Evolutionary conservation across 352 stramenopile genomes (phyloP), one percentile per base, ranked within the genome.

Genomic region (Phytophthora sansomeana): DNA sequence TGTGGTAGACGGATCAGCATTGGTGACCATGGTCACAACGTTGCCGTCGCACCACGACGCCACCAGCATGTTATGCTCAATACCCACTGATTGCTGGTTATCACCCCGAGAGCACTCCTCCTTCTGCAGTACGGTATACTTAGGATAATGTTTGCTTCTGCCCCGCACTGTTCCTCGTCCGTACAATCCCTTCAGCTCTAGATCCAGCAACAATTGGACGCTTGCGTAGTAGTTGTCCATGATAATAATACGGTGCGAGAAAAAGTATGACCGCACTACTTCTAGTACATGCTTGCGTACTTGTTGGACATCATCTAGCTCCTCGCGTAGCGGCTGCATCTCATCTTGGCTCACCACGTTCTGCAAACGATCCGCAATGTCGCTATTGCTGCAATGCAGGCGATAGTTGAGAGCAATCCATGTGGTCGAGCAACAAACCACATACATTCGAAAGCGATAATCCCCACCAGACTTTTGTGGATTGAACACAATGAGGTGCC

Each of bases 361-460:
- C 14, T 56, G 24, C 13, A 67, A 16, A 8, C 61, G 56, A 47
- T 72, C 48, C 6, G 66, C 14, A 32, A 78, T 63, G 8, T 59
- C 39, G 44, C 60, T 70, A 6, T 42, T 26, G 29, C 35, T 56
- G 32, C 61, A 67, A 24, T 74, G 70, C 3, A 78, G 33, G 29
- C 59, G 57, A 38, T 72, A 74, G 42, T 48, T 67, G 0, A 74
- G 16, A 4, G 52, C 48, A 9, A 77, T 50, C 64, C 70, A 78
- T 21, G 59, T 58, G 5, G 64, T 74, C 6, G 70, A 36, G 26
- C 70, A 74, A 38, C 64, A 74, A 13, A 51, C 53, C 38, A 58
- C 48, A 53, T 78, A 72, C 17, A 78, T 35, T 53, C 62, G 57
- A 57, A 78, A 78, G 41, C 74, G 64, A 38, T 67, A 74, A 30